A percentile compares a stretch with the other conserved stretches of the same genome.
phyloP scores from a whole-genome alignment of 345 rosid genomes.

The Lagerstroemia speciosa region DNA sequence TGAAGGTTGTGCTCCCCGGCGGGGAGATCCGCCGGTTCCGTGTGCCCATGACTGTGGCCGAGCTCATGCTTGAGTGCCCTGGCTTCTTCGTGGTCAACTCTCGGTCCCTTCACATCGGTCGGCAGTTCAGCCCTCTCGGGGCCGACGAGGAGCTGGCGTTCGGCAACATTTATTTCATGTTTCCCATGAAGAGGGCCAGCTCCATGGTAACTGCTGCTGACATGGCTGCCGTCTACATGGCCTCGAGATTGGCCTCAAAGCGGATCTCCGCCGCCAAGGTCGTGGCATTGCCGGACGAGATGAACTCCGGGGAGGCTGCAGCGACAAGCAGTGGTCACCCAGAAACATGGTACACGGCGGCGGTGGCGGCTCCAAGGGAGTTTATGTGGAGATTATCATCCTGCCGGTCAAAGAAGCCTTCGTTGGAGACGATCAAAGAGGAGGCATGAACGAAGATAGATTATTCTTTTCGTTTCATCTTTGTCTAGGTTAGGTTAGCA shows the following conservation, averaged over 20 bases:
- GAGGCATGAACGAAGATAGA: too few relatives aligned
- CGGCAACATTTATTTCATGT: constrained; percentile 49
- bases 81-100: constrained; percentile 38
- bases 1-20: constrained; percentile 43
- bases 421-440: constrained; percentile 53
- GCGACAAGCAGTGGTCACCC: too few relatives aligned
- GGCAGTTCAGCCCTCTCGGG: constrained; percentile 39
- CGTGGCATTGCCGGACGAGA: constrained; percentile 16
- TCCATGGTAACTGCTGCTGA: constrained; percentile 42
- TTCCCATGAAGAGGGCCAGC: constrained; percentile 46
- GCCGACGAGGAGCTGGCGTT: constrained; percentile 59
- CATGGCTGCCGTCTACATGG: constrained; percentile 46
- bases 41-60: constrained; percentile 42
- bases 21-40: constrained; percentile 48
- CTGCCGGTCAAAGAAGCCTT: constrained; percentile 48
- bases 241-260: constrained; percentile 28
- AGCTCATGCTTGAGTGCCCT: constrained; percentile 63
- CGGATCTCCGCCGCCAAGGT: constrained; percentile 24
- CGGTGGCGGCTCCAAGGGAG: constrained; percentile 11
- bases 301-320: neutral
- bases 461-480: too few relatives aligned
- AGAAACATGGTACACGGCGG: too few relatives aligned
- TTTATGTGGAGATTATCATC: constrained; percentile 22
- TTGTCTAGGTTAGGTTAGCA: too few relatives aligned
- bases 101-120: constrained; percentile 41